phyloP scores from a whole-genome alignment of 1,139 yeast species.

The Petasospora rhodanensis region DNA sequence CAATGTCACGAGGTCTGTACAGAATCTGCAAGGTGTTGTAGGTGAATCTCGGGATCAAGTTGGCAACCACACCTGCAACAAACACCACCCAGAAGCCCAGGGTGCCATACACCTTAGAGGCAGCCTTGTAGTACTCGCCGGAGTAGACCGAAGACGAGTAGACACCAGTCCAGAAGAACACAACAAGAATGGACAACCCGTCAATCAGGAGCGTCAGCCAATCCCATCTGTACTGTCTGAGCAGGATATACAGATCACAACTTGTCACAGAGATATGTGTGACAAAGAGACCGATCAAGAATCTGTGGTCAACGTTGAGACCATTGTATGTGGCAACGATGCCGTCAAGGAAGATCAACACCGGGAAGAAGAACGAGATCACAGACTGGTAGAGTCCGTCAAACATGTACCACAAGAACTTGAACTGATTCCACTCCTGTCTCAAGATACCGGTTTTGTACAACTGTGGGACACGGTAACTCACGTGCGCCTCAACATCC shows the following conservation, averaged over 20 bases:
- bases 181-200: constrained; percentile 59
- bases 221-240: constrained; percentile 93
- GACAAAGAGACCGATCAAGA: constrained; percentile 77
- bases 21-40: constrained; percentile 59
- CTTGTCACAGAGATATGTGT: constrained; percentile 75
- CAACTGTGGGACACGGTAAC: constrained; percentile 84
- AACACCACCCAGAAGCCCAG: constrained; percentile 79
- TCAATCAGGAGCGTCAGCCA: constrained; percentile 71
- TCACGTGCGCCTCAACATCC: constrained; percentile 79
- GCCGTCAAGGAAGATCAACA: constrained; percentile 53
- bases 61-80: constrained; percentile 63
- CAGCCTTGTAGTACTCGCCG: constrained; percentile 73
- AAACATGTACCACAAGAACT: constrained; percentile 78
- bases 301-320: constrained; percentile 70
- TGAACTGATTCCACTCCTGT: constrained; percentile 71
- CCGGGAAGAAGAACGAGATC: constrained; percentile 84
- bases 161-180: constrained; percentile 85
- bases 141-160: constrained; percentile 65
- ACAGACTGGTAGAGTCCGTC: constrained; percentile 90
- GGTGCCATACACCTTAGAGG: constrained; percentile 66
- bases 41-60: constrained; percentile 73
- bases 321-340: constrained; percentile 62
- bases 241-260: constrained; percentile 74
- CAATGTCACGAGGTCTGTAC: constrained; percentile 73
- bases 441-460: constrained; percentile 83